Conservation (phyloP, 148 eudicot species). For the Vaccinium corymbosum region DNA sequence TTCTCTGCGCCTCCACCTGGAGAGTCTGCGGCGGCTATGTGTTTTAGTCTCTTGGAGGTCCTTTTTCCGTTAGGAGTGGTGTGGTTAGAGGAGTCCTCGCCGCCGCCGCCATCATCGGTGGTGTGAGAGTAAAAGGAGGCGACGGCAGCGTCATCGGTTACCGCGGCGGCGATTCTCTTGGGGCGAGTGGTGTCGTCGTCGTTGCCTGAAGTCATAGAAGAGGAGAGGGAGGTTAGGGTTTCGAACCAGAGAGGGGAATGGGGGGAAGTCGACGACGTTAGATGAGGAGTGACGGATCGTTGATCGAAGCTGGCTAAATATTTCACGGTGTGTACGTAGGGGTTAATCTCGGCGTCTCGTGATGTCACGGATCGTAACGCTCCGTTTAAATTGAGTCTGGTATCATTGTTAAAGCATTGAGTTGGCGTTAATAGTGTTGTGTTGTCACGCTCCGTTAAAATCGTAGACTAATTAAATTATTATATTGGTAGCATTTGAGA, state of each 20-base stretch:
- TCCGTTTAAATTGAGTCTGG: neutral
- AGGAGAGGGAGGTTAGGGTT: neutral
- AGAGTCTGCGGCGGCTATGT: neutral
- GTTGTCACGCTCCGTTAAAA: neutral
- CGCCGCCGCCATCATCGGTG: neutral
- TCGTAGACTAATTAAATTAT: too few relatives aligned
- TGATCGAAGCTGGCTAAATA: neutral
- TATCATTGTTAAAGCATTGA: neutral
- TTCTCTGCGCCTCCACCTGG: neutral
- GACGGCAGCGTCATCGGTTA: neutral
- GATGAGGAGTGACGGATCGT: constrained; percentile 2
- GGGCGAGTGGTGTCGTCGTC: neutral
- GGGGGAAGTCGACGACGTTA: neutral
- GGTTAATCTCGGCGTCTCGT: neutral
- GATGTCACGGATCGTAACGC: neutral
- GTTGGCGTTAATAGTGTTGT: neutral
- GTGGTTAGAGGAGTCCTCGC: neutral
- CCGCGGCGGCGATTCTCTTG: neutral
- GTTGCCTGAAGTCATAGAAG: constrained; percentile 13
- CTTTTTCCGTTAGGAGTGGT: constrained; percentile 12
- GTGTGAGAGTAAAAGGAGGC: constrained; percentile 9
- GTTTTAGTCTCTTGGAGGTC: constrained; percentile 10
- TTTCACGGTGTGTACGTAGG: neutral
- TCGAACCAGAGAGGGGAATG: neutral
- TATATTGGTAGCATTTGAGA: too few relatives aligned